Conservation (phyloP, 305 asterid species). For the Rubia occidens region DNA sequence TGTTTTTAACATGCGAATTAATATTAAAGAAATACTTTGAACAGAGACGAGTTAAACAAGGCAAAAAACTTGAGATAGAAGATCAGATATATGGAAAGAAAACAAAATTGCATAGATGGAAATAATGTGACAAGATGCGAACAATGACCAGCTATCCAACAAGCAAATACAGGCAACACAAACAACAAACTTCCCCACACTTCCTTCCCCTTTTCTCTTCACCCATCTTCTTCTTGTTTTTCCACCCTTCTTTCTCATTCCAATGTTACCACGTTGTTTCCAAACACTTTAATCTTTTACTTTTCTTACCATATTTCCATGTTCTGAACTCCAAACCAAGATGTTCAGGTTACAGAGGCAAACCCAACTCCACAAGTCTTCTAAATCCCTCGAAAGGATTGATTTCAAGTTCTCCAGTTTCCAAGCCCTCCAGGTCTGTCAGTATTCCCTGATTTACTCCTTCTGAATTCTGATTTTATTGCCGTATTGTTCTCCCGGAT, state of each 20-base stretch:
- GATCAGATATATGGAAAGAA: not conserved
- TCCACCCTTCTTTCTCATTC: constrained; percentile 26
- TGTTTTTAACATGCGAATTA: no score
- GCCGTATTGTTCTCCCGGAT: not conserved
- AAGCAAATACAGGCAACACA: constrained; percentile 4
- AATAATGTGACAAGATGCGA: constrained; percentile 24
- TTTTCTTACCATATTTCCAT: not conserved
- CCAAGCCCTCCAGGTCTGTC: constrained; percentile 78
- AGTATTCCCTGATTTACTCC: not conserved
- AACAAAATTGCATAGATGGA: constrained; percentile 19
- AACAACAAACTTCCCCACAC: not conserved
- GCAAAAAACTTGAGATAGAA: not conserved
- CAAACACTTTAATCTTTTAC: not conserved
- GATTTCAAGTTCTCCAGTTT: constrained; percentile 83
- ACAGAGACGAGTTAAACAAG: not conserved
- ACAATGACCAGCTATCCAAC: constrained; percentile 51
- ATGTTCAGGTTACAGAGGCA: constrained; percentile 66
- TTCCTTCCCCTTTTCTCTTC: not conserved
- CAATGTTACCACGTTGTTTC: constrained; percentile 12
- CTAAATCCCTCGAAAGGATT: constrained; percentile 45
- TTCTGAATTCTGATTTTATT: not conserved
- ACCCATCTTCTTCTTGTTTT: not conserved
- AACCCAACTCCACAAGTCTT: constrained; percentile 19
- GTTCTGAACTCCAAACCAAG: not conserved
- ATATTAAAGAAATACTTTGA: not conserved